phyloP scores from a whole-genome alignment of 2,329 filamentous ascomycete genomes.

The Stemphylium beticola region DNA sequence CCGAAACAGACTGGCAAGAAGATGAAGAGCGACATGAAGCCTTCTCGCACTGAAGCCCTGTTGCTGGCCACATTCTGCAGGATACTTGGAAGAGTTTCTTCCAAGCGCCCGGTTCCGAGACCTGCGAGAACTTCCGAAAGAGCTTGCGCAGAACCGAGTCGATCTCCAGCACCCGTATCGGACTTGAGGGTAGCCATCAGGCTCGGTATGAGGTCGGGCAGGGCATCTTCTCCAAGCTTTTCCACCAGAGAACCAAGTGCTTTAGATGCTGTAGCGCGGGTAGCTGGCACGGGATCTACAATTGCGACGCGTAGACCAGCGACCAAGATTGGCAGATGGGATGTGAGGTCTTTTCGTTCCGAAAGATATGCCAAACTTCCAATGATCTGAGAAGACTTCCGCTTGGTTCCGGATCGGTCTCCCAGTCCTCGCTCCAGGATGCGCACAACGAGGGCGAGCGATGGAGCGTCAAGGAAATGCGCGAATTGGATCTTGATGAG shows the following conservation, averaged over 20 bases:
- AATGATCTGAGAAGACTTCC: conserved; percentile 96
- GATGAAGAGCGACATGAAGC: conserved; percentile 99
- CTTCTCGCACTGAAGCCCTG: conserved; percentile 89
- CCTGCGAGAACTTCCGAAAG: conserved; percentile 96
- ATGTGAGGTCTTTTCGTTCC: conserved; percentile 89
- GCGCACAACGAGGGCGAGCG: conserved; percentile 89
- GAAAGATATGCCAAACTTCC: conserved; percentile 96
- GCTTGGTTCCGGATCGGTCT: conserved; percentile 92
- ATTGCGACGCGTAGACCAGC: conserved; percentile 87
- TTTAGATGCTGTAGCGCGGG: conserved; percentile 93
- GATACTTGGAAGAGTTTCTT: conserved; percentile 95
- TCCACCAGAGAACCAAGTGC: conserved; percentile 96
- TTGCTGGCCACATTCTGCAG: conserved; percentile 93
- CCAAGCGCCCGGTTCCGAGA: conserved; percentile 86
- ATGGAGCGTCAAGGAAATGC: conserved; percentile 97
- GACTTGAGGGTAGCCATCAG: conserved; percentile 98
- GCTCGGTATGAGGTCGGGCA: conserved; percentile 95
- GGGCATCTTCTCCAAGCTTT: conserved; percentile 94
- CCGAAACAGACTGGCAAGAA: conserved; percentile 99
- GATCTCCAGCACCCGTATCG: conserved; percentile 93
- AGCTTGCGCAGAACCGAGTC: conserved; percentile 93
- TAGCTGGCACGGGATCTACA: conserved; percentile 95
- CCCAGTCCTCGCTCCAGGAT: conserved; percentile 91
- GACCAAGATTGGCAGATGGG: conserved; percentile 90
- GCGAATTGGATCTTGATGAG: conserved; percentile 98